A percentile compares a stretch with the other conserved stretches of the same genome.
Conservation (phyloP, 2,329 filamentous ascomycete species). For the Fusarium sulawesiense region DNA sequence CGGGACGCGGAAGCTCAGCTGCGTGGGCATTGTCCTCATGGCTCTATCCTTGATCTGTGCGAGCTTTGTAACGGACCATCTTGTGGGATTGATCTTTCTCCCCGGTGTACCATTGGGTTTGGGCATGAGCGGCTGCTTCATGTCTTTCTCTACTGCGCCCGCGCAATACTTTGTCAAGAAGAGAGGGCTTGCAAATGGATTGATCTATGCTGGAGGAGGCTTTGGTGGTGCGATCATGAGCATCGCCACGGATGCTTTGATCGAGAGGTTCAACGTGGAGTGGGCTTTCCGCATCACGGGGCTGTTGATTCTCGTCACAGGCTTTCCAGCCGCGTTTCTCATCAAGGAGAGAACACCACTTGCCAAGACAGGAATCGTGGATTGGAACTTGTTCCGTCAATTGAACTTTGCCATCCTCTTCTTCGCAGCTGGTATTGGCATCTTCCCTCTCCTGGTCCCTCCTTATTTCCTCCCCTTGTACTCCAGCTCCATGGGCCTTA, state of each 20-base stretch:
- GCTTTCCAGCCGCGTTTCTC: slow-evolving; percentile 65
- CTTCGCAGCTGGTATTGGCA: slow-evolving; percentile 64
- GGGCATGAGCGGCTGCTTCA: slow-evolving; percentile 48
- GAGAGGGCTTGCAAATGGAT: slow-evolving; percentile 66
- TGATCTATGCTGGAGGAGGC: slow-evolving; percentile 65
- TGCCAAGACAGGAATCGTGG: slow-evolving; percentile 52
- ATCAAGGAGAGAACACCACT: slow-evolving; percentile 58
- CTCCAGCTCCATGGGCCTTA: slow-evolving; percentile 64
- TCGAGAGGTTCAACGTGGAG: slow-evolving; percentile 57
- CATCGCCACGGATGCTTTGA: slow-evolving; percentile 61
- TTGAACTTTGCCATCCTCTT: slow-evolving; percentile 65
- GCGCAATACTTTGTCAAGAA: slow-evolving; percentile 66
- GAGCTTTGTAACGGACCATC: slow-evolving; percentile 36
- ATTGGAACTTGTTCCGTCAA: slow-evolving; percentile 66
- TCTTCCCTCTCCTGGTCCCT: slow-evolving; percentile 70
- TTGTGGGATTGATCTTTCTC: slow-evolving; percentile 47
- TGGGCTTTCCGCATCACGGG: slow-evolving; percentile 67
- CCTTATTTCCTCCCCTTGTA: slow-evolving; percentile 72
- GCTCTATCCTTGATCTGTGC: slow-evolving; percentile 21
- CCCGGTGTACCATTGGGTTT: slow-evolving; percentile 43
- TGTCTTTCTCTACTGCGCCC: slow-evolving; percentile 36
- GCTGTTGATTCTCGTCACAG: slow-evolving; percentile 63
- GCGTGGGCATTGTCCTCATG: slow-evolving; percentile 2
- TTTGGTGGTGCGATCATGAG: slow-evolving; percentile 66
- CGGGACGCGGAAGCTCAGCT: slow-evolving; percentile 29